These are phyloP conservation scores for Mortierella sp. DNA, from an alignment of 371 early-diverging fungal species.

Conservation along the genomic window DNA sequence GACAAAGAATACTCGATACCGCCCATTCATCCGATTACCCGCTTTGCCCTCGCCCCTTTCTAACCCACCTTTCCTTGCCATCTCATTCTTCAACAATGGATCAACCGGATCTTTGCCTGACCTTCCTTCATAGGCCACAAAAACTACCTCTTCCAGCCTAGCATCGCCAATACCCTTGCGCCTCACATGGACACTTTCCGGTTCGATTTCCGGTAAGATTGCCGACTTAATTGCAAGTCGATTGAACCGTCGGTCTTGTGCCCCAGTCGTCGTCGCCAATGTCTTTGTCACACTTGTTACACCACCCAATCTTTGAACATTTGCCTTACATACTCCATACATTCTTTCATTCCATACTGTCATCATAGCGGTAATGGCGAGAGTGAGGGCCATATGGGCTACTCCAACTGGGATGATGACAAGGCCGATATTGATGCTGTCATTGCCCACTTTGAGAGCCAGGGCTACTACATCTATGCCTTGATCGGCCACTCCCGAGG, in stretches of 20 bases:
- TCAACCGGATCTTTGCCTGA: not conserved
- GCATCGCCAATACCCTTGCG: constrained; percentile 64
- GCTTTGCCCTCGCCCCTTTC: not conserved
- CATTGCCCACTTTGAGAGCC: constrained; percentile 63
- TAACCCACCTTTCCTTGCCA: not conserved
- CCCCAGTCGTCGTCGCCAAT: not conserved
- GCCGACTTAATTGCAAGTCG: not conserved
- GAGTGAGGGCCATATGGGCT: constrained; percentile 66
- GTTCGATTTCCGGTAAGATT: constrained; percentile 66
- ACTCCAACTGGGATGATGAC: constrained; percentile 67
- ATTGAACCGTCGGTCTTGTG: constrained; percentile 8
- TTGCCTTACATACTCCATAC: not conserved
- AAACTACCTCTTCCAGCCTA: constrained; percentile 72
- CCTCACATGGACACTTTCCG: constrained; percentile 66
- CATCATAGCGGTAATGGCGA: constrained; percentile 69
- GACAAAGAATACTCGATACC: not conserved
- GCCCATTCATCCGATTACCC: not conserved
- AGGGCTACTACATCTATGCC: constrained; percentile 71
- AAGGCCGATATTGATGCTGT: constrained; percentile 69
- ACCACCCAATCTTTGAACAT: not conserved
- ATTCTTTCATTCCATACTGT: not conserved
- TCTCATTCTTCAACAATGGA: not conserved
- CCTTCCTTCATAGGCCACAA: constrained; percentile 64
- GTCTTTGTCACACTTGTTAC: not conserved
- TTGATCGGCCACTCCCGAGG: constrained; percentile 59